phyloP scores from a whole-genome alignment of 2,329 filamentous ascomycete genomes.

The Nemania sp. region DNA sequence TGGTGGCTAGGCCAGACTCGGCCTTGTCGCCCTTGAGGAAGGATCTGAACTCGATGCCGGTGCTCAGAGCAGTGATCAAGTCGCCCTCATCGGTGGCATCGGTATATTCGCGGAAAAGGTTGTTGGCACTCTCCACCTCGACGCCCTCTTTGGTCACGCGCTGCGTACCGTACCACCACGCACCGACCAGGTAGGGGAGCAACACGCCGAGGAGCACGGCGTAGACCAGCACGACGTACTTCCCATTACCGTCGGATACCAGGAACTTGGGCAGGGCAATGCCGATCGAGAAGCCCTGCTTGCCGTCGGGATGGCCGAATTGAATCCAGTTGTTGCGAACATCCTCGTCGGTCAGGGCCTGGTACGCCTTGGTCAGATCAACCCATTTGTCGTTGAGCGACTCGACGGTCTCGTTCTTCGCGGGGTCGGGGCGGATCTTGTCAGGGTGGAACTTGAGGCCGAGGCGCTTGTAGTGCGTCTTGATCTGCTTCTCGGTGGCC shows the following conservation, averaged over 20 bases:
- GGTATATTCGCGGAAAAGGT: conserved; percentile 90
- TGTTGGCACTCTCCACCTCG: conserved; percentile 89
- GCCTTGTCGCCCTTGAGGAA: conserved; percentile 76
- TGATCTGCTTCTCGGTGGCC: conserved; percentile 86
- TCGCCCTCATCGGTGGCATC: conserved; percentile 80
- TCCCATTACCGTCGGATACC: conserved; percentile 89
- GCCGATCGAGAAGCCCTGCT: conserved; percentile 97
- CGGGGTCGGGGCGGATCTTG: conserved; percentile 80
- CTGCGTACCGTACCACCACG: conserved; percentile 99
- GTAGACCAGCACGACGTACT: conserved; percentile 91
- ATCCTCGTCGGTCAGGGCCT: conserved; percentile 95
- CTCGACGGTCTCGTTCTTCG: conserved; percentile 88
- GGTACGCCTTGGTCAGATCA: conserved; percentile 96
- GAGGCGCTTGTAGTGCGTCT: conserved; percentile 84
- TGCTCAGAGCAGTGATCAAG: conserved; percentile 79
- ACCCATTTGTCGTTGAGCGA: conserved; percentile 86
- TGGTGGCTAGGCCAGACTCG: conserved; percentile 77
- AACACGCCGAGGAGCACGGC: conserved; percentile 85
- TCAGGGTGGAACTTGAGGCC: conserved; percentile 90
- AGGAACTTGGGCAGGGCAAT: conserved; percentile 95
- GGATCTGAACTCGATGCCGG: conserved; percentile 81
- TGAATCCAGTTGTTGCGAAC: conserved; percentile 95
- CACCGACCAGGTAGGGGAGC: conserved; percentile 89
- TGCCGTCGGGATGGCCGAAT: conserved; percentile 95
- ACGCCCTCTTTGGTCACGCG: conserved; percentile 91